Evolutionary conservation across 2,329 filamentous ascomycete species (phyloP).

Genomic region (Zymoseptoria passerinii): DNA sequence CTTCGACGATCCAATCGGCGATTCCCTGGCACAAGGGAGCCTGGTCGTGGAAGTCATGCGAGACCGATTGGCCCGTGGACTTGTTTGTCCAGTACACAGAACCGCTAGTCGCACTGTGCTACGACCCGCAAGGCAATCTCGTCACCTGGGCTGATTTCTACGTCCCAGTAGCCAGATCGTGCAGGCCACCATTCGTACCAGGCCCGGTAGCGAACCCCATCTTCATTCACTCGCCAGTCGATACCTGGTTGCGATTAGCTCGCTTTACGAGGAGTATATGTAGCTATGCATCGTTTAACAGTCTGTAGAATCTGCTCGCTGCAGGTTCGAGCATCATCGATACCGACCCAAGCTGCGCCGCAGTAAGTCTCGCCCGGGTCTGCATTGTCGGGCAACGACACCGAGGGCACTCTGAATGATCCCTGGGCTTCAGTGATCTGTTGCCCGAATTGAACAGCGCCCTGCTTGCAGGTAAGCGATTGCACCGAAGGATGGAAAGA

Average conservation of each 20-base stretch:
- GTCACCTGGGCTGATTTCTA: constrained; percentile 41
- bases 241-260: constrained; percentile 49
- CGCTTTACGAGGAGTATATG: not conserved
- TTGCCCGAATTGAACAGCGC: constrained; percentile 46
- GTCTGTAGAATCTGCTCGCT: constrained; percentile 28
- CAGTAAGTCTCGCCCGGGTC: constrained; percentile 34
- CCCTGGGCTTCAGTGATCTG: constrained; percentile 48
- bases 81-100: constrained; percentile 44
- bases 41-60: constrained; percentile 43
- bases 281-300: not conserved
- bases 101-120: constrained; percentile 37
- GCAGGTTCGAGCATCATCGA: constrained; percentile 55
- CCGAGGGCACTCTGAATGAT: constrained; percentile 46
- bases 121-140: constrained; percentile 35
- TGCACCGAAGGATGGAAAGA: not conserved
- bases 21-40: constrained; percentile 47
- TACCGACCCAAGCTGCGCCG: constrained; percentile 52
- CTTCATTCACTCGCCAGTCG: constrained; percentile 45
- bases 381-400: constrained; percentile 35
- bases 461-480: constrained; percentile 20
- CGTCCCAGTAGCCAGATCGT: constrained; percentile 46
- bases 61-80: constrained; percentile 44
- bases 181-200: constrained; percentile 58
- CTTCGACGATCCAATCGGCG: constrained; percentile 58
- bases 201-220: constrained; percentile 41